Conservation (phyloP, 306 rosid genomes). For the Pyrus communis region DNA sequence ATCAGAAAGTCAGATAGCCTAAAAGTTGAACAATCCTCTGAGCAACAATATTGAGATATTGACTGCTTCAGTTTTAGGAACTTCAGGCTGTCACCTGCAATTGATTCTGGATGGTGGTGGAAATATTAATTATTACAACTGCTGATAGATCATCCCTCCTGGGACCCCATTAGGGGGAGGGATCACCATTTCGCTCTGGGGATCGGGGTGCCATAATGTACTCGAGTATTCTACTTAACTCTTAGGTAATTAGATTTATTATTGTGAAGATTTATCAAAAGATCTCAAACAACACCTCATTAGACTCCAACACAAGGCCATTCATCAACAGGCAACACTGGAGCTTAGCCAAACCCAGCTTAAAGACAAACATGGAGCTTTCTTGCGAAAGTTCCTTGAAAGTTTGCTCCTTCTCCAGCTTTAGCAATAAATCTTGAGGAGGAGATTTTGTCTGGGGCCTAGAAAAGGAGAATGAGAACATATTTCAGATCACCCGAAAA, state of each 20-base stretch:
- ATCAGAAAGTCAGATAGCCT: background rate
- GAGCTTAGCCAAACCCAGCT: constrained; percentile 67
- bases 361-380: constrained; percentile 66
- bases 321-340: constrained; percentile 81
- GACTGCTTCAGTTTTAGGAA: background rate
- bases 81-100: background rate
- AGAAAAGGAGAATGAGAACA: constrained; percentile 25
- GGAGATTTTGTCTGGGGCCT: constrained; percentile 85
- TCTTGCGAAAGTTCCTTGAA: constrained; percentile 59
- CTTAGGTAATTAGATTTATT: background rate
- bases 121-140: background rate
- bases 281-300: constrained; percentile 47
- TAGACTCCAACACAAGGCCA: constrained; percentile 79
- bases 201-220: no score
- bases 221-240: background rate
- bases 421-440: constrained; percentile 72
- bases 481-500: constrained; percentile 9
- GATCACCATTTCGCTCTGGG: no score
- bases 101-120: background rate
- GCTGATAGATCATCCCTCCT: background rate
- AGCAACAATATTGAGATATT: background rate
- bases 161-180: background rate
- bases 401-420: constrained; percentile 77
- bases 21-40: background rate
- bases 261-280: background rate